Evolutionary conservation across 192 early-diverging fungal species (phyloP), one percentile per base, ranked within the genome.

Genomic region (Diversispora epigaea): DNA sequence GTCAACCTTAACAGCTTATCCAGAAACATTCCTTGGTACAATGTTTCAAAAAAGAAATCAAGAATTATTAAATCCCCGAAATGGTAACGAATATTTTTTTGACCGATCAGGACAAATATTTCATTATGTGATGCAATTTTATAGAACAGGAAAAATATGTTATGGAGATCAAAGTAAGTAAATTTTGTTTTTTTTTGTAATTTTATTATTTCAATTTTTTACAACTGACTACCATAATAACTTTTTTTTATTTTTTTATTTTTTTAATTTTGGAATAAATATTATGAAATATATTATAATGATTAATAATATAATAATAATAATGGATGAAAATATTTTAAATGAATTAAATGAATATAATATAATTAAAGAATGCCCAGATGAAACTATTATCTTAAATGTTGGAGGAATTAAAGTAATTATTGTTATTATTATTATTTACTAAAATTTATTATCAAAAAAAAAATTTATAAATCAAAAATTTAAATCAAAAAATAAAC

Each of bases 81-180:
- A 52, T 32, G 40, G 40, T 21, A 70, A 70, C 41, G 68, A 70
- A 70, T 70, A 70, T 50, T 70, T 70, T 7, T 70, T 70, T 50
- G 68, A 70, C 11, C 46, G 68, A 32, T 55, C 22, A 3, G 68
- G 68, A 10, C 8, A 43, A 52, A 7, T 55, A 39, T 70, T 70
- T 70, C 52, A 55, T 41, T 70, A 70, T 41, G 44, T 70, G 8
- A 70, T 70, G 15, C 49, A 70, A 70, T 70, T 41, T 70, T 70
- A 70, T 70, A 50, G 68, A 43, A 70, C 68, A n/a, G 68, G 68
- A 56, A 50, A 50, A 54, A 6, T 70, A 12, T n/a, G n/a, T 46
- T n/a, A 45, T 19, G 41, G 8, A 45, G 17, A 62, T 44, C 41
- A 62, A 62, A 10, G 61, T 62, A 62, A 62, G 19, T 40, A 62